Conservation (phyloP, 441 rosid genomes). For the Flueggea neowawraea region DNA sequence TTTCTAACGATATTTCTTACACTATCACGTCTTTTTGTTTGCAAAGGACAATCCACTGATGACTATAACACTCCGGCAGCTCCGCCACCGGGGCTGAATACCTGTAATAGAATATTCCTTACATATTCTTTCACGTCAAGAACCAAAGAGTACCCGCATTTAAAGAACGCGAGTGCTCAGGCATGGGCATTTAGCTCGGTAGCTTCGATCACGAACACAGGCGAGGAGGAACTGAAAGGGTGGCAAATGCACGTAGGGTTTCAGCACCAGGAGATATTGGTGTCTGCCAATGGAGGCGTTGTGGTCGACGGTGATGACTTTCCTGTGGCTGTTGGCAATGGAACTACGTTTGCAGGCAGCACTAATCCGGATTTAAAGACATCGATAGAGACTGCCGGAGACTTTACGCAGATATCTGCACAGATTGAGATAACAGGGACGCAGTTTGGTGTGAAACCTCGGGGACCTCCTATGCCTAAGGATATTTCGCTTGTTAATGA, state of each 20-base stretch:
- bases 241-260: slow-evolving; percentile 76
- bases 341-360: slow-evolving; percentile 48
- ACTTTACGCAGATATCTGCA: slow-evolving; percentile 41
- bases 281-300: slow-evolving; percentile 49
- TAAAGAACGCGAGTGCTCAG: slow-evolving; percentile 64
- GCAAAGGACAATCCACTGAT: slow-evolving; percentile 28
- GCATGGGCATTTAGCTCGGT: slow-evolving; percentile 76
- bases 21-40: background rate
- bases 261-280: slow-evolving; percentile 64
- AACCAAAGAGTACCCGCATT: slow-evolving; percentile 46
- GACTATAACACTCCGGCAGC: slow-evolving; percentile 26
- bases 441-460: slow-evolving; percentile 45
- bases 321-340: slow-evolving; percentile 48
- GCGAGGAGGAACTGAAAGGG: slow-evolving; percentile 54
- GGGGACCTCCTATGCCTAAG: slow-evolving; percentile 50
- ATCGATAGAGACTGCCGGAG: slow-evolving; percentile 56
- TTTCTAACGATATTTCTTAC: slow-evolving; percentile 7
- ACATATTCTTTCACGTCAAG: slow-evolving; percentile 50
- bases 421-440: slow-evolving; percentile 45
- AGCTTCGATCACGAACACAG: slow-evolving; percentile 68
- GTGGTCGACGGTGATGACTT: slow-evolving; percentile 37
- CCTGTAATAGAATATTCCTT: slow-evolving; percentile 72
- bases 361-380: slow-evolving; percentile 43
- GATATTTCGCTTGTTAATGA: slow-evolving; percentile 37
- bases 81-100: slow-evolving; percentile 44